Evolutionary conservation across 2,329 filamentous ascomycete species (phyloP), one percentile per base, ranked within the genome.

Genomic region (Trichoderma hamatum): DNA sequence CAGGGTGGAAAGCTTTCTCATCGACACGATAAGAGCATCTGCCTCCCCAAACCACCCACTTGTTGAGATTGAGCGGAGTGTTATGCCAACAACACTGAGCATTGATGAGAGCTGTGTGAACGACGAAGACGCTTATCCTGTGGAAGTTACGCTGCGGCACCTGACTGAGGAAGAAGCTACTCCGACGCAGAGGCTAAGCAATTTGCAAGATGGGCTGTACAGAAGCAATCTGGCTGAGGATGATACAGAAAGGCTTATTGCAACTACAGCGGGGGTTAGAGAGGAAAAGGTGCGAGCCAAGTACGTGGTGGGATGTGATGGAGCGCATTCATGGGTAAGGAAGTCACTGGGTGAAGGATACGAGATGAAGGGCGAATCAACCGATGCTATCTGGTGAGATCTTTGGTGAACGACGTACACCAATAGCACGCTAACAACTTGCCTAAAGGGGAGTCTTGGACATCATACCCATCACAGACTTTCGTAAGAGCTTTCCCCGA

Each of bases 291-390:
- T 82, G 3, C 72, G 75, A 19, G 79, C 79, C 19, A 81, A 89
- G 74, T 92, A 90, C 71, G 81, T 92, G 34, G 82, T 93, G 4
- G 90, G 90, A 0, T 89, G 87, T 55, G 90, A 92, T 71, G 90
- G 90, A 0, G 90, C 90, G 0, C 88, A 90, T 73, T 88, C 85
- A 68, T 91, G 89, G 88, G 88, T 86, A 0, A 80, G 90, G 49
- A 82, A 83, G 66, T 82, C 87, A 67, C 79, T 92, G 1, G 85
- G 86, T 0, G 72, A 74, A 19, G 77, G 76, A 11, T 84, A 87
- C 36, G 80, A 84, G 36, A 80, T 89, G 58, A 81, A 86, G 58
- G 87, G 87, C 5, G 86, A 88, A 62, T 83, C 82, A 4, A 86
- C 83, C 0, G 84, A 86, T 68, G 83, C 78, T 71, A 84, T 86